phyloP scores from a whole-genome alignment of 768 basidiomycete species.

The Russula abietina region DNA sequence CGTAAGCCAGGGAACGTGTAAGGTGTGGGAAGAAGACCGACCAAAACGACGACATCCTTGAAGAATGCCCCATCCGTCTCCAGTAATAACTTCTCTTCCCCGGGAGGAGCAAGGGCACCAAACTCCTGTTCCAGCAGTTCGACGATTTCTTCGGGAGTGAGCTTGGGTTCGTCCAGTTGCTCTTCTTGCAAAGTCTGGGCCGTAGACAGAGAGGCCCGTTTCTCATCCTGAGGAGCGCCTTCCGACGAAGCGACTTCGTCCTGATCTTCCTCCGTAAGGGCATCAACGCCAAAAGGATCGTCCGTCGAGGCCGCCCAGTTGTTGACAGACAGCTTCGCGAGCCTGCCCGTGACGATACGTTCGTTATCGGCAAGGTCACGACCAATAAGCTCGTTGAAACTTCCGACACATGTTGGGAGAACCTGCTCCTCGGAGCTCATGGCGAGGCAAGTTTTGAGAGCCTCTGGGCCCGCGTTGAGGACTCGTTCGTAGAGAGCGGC shows the following conservation, averaged over 20 bases:
- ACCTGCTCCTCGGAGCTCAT: background rate
- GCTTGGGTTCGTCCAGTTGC: slow-evolving; percentile 31
- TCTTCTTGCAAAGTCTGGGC: slow-evolving; percentile 15
- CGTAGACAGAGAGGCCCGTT: background rate
- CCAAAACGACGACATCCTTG: slow-evolving; percentile 45
- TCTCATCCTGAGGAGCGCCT: slow-evolving; percentile 24
- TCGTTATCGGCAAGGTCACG: slow-evolving; percentile 36
- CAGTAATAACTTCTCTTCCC: slow-evolving; percentile 45
- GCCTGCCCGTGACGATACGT: slow-evolving; percentile 32
- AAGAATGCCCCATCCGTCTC: slow-evolving; percentile 49
- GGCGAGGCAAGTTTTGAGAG: background rate
- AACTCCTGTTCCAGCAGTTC: slow-evolving; percentile 51
- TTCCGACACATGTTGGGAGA: slow-evolving; percentile 28
- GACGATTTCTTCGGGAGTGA: slow-evolving; percentile 45
- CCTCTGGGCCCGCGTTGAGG: slow-evolving; percentile 24
- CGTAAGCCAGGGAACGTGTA: slow-evolving; percentile 14
- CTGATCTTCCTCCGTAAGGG: background rate
- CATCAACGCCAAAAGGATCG: slow-evolving; percentile 15
- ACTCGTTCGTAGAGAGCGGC: slow-evolving; percentile 37
- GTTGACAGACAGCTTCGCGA: slow-evolving; percentile 37
- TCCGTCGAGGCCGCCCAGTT: slow-evolving; percentile 30
- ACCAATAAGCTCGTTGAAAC: slow-evolving; percentile 41
- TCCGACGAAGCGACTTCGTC: slow-evolving; percentile 24
- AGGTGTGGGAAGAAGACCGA: slow-evolving; percentile 29
- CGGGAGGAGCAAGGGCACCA: slow-evolving; percentile 42